Evolutionary conservation across 352 stramenopile genomes (phyloP).

Genomic region (Elongisporangium undulatum): DNA sequence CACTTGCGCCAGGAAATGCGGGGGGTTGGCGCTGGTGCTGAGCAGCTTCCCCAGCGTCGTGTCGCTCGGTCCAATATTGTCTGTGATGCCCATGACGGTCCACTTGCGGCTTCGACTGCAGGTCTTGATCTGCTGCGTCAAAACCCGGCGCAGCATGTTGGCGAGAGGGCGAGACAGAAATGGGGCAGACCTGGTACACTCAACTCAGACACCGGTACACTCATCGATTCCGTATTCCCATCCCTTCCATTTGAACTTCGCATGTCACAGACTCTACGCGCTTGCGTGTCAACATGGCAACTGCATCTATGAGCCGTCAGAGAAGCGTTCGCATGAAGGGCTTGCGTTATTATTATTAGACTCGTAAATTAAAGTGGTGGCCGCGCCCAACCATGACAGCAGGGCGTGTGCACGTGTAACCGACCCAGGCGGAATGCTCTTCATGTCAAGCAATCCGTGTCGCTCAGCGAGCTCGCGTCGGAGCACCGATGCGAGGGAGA

Average conservation of each 20-base stretch:
- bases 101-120: not conserved
- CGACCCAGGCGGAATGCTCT: not conserved
- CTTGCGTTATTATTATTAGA: not conserved
- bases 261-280: not conserved
- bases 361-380: not conserved
- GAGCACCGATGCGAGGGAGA: constrained; percentile 48
- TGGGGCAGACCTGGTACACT: not conserved
- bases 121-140: not conserved
- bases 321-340: not conserved
- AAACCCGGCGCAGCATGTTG: not conserved
- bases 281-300: not conserved
- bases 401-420: not conserved
- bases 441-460: constrained; percentile 51
- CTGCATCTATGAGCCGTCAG: not conserved
- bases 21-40: not conserved
- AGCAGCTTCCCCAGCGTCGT: not conserved
- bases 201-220: not conserved
- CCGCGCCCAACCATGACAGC: too few relatives aligned
- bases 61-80: not conserved
- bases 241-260: not conserved
- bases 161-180: not conserved
- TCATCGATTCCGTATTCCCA: not conserved
- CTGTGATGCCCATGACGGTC: not conserved
- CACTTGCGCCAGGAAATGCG: constrained; percentile 25
- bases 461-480: constrained; percentile 33